These are phyloP conservation scores for Neostapfia colusana DNA, from an alignment of 176 grass and related monocot species.

Conservation along the genomic window DNA sequence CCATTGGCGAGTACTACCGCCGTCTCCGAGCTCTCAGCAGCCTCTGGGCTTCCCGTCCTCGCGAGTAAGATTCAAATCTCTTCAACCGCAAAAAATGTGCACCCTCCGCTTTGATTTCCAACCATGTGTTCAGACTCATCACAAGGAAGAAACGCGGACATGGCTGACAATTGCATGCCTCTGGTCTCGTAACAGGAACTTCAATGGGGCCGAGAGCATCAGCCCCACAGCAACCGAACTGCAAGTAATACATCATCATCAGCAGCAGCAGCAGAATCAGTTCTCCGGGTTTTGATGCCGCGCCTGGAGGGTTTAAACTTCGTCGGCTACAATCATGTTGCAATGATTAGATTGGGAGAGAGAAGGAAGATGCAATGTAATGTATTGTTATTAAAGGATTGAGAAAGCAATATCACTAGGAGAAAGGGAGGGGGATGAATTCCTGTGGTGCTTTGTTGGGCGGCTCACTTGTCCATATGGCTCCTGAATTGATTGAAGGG, in stretches of 20 bases:
- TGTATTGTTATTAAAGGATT: conserved; percentile 57
- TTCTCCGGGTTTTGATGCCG: conserved; percentile 61
- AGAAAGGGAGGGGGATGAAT: conserved; percentile 3
- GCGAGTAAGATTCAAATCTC: conserved; percentile 58
- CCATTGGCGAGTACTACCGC: conserved; percentile 86
- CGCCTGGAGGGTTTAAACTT: conserved; percentile 44
- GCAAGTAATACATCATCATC: conserved; percentile 50
- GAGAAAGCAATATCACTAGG: conserved; percentile 49
- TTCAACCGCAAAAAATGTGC: conserved; percentile 10
- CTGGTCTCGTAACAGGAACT: conserved; percentile 44
- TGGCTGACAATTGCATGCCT: conserved; percentile 29
- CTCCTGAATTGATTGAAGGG: conserved; percentile 60
- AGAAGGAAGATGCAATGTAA: conserved; percentile 43
- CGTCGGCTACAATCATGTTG: conserved; percentile 39
- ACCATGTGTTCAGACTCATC: conserved; percentile 1
- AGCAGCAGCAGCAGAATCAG: conserved; percentile 54
- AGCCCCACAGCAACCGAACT: conserved; percentile 70
- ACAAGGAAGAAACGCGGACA: conserved; percentile 2
- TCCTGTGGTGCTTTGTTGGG: conserved; percentile 44
- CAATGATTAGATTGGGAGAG: conserved; percentile 12
- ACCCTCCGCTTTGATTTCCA: neutral
- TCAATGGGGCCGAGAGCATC: conserved; percentile 51
- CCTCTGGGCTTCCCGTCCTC: conserved; percentile 80
- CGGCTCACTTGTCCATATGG: conserved; percentile 53
- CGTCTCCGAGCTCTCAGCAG: conserved; percentile 89